These are phyloP conservation scores for Kernera saxatilis DNA, from an alignment of 345 rosid species.

Conservation along the genomic window DNA sequence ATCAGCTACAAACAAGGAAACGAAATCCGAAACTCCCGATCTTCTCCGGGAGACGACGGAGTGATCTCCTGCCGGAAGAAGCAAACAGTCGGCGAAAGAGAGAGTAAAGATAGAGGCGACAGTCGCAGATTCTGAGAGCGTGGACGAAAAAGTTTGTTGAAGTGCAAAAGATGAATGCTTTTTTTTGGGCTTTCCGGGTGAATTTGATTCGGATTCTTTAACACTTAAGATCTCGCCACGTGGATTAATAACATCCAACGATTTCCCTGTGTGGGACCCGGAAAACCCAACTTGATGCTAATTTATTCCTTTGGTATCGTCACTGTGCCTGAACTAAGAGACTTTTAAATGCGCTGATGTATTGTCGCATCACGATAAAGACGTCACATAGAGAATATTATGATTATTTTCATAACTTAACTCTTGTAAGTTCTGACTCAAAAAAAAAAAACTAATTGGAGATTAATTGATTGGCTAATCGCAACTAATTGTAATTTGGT, in stretches of 20 bases:
- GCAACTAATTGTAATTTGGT: background rate
- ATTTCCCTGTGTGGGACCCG: constrained; percentile 4
- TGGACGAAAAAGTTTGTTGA: background rate
- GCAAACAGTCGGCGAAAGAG: background rate
- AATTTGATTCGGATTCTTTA: constrained; percentile 19
- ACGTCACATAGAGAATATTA: constrained; percentile 2
- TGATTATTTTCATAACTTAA: background rate
- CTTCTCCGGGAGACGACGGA: background rate
- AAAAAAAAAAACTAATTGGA: constrained; percentile 2
- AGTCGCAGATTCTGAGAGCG: background rate
- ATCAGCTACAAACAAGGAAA: background rate
- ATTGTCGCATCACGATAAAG: constrained; percentile 1
- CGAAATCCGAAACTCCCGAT: background rate
- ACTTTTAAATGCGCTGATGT: background rate
- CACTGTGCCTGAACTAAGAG: background rate
- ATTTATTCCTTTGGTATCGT: background rate
- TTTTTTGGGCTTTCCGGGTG: background rate
- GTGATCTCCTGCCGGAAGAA: background rate
- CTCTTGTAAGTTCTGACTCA: background rate
- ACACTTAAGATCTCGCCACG: constrained; percentile 6
- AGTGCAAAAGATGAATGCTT: constrained; percentile 6
- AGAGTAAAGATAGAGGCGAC: background rate
- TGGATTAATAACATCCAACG: background rate
- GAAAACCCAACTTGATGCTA: constrained; percentile 4
- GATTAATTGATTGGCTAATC: background rate